Conservation (phyloP, 1,284 basidiomycete species). For the Boletus semigastroideus region DNA sequence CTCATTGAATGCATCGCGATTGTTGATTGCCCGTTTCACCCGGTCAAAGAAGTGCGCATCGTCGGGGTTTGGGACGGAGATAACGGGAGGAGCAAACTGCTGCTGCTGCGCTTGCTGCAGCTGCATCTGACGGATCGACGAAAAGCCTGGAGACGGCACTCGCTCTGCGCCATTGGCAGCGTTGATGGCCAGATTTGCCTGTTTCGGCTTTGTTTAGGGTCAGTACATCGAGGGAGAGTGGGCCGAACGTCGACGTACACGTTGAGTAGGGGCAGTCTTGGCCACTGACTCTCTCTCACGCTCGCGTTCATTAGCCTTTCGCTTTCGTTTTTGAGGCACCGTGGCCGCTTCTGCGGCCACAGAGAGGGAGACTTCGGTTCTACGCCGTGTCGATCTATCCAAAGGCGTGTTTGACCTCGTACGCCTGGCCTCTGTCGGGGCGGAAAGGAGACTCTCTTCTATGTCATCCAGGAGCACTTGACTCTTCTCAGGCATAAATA, state of each 20-base stretch:
- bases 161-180: slow-evolving; percentile 21
- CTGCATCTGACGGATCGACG: slow-evolving; percentile 24
- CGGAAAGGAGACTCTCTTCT: slow-evolving; percentile 28
- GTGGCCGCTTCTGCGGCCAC: slow-evolving; percentile 32
- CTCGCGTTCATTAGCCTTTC: slow-evolving; percentile 47
- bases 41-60: slow-evolving; percentile 93
- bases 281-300: slow-evolving; percentile 29
- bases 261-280: slow-evolving; percentile 24
- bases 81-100: slow-evolving; percentile 24
- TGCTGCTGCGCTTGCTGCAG: slow-evolving; percentile 31
- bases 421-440: slow-evolving; percentile 25
- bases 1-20: slow-evolving; percentile 90
- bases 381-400: slow-evolving; percentile 27
- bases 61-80: slow-evolving; percentile 46
- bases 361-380: slow-evolving; percentile 32
- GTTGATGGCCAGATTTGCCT: slow-evolving; percentile 21
- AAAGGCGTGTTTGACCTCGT: slow-evolving; percentile 30
- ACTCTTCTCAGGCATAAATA: slow-evolving; percentile 81
- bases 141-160: slow-evolving; percentile 21
- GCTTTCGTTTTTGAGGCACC: slow-evolving; percentile 62
- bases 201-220: slow-evolving; percentile 19
- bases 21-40: slow-evolving; percentile 86
- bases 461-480: slow-evolving; percentile 50
- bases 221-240: slow-evolving; percentile 1
- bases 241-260: slow-evolving; percentile 20